Conservation (phyloP, 2,329 filamentous ascomycete species). For the Coniochaeta prunicola region DNA sequence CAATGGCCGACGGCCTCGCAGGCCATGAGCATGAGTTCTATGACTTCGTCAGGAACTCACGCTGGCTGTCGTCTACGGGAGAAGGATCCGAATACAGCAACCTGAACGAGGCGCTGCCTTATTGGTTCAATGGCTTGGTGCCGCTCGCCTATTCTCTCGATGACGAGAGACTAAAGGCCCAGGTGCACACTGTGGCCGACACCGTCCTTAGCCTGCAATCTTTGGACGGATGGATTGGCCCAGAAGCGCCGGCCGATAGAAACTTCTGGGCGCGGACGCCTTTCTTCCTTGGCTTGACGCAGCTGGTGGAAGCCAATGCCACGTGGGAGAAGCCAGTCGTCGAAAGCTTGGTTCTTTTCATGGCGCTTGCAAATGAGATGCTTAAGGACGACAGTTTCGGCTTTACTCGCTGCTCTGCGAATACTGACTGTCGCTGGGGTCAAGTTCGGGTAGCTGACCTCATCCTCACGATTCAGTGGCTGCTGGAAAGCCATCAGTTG, state of each 20-base stretch:
- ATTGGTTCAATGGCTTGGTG: conserved; percentile 54
- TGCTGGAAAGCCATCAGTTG: conserved; percentile 20
- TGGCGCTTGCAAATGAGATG: conserved; percentile 12
- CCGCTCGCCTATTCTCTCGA: conserved; percentile 45
- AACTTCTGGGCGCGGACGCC: conserved; percentile 25
- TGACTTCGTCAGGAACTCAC: conserved; percentile 38
- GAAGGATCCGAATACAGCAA: conserved; percentile 41
- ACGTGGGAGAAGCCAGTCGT: conserved; percentile 9
- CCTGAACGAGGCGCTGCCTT: conserved; percentile 50
- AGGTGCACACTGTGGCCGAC: conserved; percentile 32
- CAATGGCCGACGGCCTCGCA: conserved; percentile 42
- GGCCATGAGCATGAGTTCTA: conserved; percentile 49
- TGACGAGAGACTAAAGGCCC: conserved; percentile 36
- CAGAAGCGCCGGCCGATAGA: conserved; percentile 17
- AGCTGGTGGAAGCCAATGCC: conserved; percentile 23
- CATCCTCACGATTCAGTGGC: conserved; percentile 19
- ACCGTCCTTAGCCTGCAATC: conserved; percentile 33
- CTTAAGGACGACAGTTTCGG: conserved; percentile 13
- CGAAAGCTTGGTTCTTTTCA: conserved; percentile 11
- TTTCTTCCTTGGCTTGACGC: conserved; percentile 22
- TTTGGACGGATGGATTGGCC: conserved; percentile 47
- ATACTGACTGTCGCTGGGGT: conserved; percentile 12
- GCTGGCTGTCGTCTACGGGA: conserved; percentile 35
- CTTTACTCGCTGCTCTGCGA: conserved; percentile 8
- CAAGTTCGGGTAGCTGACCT: conserved; percentile 14